A percentile compares a stretch with the other conserved stretches of the same genome.
These are phyloP conservation scores for Citrullus colocynthis DNA, from an alignment of 306 rosid species.

Conservation along the genomic window DNA sequence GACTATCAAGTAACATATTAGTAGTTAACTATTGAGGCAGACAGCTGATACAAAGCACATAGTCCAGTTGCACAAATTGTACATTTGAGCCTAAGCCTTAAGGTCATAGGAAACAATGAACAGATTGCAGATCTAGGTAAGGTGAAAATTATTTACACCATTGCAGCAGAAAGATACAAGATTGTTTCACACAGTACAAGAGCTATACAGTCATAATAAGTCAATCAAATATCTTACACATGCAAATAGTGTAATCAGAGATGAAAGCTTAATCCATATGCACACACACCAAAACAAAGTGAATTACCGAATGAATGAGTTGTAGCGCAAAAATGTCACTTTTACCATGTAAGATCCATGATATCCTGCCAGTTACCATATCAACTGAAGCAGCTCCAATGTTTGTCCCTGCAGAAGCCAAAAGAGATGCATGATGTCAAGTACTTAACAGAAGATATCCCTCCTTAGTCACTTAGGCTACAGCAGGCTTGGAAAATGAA, in stretches of 20 bases:
- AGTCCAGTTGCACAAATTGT: background rate
- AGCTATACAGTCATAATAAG: background rate
- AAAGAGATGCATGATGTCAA: background rate
- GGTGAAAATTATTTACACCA: background rate
- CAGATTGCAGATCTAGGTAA: background rate
- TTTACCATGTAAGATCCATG: slow-evolving; percentile 63
- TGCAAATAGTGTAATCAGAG: background rate
- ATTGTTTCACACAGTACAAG: background rate
- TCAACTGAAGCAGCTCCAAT: slow-evolving; percentile 68
- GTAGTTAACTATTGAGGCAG: background rate
- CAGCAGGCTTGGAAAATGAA: no score
- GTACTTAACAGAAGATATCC: background rate
- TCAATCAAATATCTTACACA: background rate
- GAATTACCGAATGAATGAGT: slow-evolving; percentile 56
- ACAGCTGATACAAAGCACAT: background rate
- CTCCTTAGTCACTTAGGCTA: no score
- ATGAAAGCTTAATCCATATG: background rate
- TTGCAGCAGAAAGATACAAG: background rate
- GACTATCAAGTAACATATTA: background rate
- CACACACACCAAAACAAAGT: background rate
- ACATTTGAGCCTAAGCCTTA: background rate
- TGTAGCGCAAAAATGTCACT: slow-evolving; percentile 91
- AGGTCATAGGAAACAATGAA: background rate
- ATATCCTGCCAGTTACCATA: slow-evolving; percentile 42
- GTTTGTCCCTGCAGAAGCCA: slow-evolving; percentile 47